Conservation (phyloP, 176 grass and related monocot species). For the Oryza punctata region DNA sequence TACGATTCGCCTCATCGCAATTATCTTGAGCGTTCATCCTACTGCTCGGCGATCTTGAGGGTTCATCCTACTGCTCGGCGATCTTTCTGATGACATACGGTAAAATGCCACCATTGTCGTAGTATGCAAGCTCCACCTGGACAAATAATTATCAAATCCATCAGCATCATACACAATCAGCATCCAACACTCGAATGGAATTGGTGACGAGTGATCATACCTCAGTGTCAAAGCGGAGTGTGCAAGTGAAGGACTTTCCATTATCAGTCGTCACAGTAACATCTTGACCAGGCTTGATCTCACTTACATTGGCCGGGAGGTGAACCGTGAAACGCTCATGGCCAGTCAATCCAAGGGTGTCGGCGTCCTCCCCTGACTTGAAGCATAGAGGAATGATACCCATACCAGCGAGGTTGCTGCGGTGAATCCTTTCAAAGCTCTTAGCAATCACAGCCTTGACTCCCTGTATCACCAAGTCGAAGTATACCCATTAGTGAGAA, state of each 20-base stretch:
- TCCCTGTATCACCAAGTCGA: conserved; percentile 64
- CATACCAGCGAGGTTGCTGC: conserved; percentile 97
- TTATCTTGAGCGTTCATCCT: conserved; percentile 34
- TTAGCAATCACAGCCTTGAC: conserved; percentile 96
- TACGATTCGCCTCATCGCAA: conserved; percentile 30
- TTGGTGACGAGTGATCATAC: conserved; percentile 32
- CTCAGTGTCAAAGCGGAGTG: conserved; percentile 90
- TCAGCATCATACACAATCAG: conserved; percentile 5
- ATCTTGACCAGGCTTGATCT: conserved; percentile 90
- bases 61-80: conserved; percentile 51
- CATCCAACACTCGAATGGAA: neutral
- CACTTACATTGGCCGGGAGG: conserved; percentile 68
- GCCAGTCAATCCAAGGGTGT: conserved; percentile 82
- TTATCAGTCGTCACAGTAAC: conserved; percentile 76
- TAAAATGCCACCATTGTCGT: conserved; percentile 87
- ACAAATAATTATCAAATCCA: neutral
- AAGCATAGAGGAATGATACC: conserved; percentile 94
- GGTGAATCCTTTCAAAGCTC: conserved; percentile 97
- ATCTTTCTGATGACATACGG: conserved; percentile 81
- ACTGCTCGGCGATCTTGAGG: conserved; percentile 55
- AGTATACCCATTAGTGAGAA: conserved; percentile 9
- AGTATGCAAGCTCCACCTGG: conserved; percentile 96
- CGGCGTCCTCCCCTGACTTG: conserved; percentile 85
- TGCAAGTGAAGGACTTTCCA: conserved; percentile 84
- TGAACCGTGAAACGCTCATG: conserved; percentile 83